Evolutionary conservation across 371 early-diverging fungal genomes (phyloP).

Genomic region (Quaeritorhiza haematococci): DNA sequence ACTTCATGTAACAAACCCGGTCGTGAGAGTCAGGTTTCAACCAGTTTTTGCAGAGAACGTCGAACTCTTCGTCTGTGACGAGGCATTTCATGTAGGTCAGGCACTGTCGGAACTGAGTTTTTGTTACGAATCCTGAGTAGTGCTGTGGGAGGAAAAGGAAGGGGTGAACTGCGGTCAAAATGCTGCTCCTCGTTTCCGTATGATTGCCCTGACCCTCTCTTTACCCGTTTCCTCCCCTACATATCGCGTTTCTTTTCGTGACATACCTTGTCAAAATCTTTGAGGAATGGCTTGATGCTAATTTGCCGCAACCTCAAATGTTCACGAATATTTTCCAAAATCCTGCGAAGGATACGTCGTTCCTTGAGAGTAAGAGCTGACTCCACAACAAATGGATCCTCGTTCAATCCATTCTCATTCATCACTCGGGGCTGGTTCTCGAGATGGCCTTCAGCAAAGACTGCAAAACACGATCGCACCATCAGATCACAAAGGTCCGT

Average conservation of each 20-base stretch:
- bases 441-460: constrained; percentile 35
- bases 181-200: neutral
- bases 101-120: constrained; percentile 43
- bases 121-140: constrained; percentile 39
- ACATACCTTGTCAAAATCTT: constrained; percentile 45
- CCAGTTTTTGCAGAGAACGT: constrained; percentile 38
- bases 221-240: neutral
- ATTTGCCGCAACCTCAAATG: constrained; percentile 34
- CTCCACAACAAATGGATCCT: constrained; percentile 16
- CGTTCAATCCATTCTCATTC: too few species aligned
- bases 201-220: neutral
- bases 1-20: constrained; percentile 37
- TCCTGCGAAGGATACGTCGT: constrained; percentile 10
- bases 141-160: constrained; percentile 18
- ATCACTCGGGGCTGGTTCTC: constrained; percentile 31
- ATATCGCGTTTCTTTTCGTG: neutral
- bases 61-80: constrained; percentile 42
- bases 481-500: neutral
- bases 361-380: constrained; percentile 17
- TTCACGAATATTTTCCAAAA: constrained; percentile 21
- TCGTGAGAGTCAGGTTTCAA: constrained; percentile 20
- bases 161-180: constrained; percentile 6
- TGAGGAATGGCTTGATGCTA: constrained; percentile 43
- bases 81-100: constrained; percentile 30
- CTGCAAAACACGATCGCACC: constrained; percentile 6